phyloP scores from a whole-genome alignment of 495 filamentous ascomycete genomes.

The Neurospora sp. region DNA sequence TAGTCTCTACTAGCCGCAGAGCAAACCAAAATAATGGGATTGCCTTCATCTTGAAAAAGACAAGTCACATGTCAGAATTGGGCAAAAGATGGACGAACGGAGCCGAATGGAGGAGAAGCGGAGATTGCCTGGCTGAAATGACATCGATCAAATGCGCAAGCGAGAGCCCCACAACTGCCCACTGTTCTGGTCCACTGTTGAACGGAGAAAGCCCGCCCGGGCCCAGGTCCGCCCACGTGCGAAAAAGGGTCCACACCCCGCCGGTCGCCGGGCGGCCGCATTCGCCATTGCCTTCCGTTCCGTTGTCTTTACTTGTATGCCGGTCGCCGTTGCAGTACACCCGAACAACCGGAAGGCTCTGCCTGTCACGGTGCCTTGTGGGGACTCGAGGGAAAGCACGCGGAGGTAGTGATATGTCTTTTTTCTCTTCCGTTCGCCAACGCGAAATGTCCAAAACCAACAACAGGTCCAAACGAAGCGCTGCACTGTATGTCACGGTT shows the following conservation, averaged over 20 bases:
- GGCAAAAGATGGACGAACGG: neutral
- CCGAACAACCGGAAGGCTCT: neutral
- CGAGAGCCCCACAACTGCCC: neutral
- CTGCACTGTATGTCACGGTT: neutral
- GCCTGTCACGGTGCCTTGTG: neutral
- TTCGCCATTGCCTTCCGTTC: neutral
- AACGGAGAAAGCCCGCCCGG: neutral
- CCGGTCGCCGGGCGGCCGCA: neutral
- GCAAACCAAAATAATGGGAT: neutral
- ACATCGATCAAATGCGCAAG: neutral
- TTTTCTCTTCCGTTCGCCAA: neutral
- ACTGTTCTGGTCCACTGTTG: neutral
- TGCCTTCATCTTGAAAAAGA: neutral
- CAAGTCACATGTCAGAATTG: neutral
- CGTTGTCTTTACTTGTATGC: neutral
- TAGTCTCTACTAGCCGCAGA: neutral
- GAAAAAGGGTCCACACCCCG: neutral
- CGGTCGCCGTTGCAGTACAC: neutral
- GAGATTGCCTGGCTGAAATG: neutral
- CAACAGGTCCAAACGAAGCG: neutral
- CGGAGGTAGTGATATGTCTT: neutral
- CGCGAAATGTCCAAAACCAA: neutral
- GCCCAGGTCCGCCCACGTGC: neutral
- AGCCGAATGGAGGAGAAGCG: neutral
- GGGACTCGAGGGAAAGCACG: neutral